A percentile compares a stretch with the other conserved stretches of the same genome.
These are phyloP conservation scores for Globisporangium splendens DNA, from an alignment of 352 stramenopile genomes.

Conservation along the genomic window DNA sequence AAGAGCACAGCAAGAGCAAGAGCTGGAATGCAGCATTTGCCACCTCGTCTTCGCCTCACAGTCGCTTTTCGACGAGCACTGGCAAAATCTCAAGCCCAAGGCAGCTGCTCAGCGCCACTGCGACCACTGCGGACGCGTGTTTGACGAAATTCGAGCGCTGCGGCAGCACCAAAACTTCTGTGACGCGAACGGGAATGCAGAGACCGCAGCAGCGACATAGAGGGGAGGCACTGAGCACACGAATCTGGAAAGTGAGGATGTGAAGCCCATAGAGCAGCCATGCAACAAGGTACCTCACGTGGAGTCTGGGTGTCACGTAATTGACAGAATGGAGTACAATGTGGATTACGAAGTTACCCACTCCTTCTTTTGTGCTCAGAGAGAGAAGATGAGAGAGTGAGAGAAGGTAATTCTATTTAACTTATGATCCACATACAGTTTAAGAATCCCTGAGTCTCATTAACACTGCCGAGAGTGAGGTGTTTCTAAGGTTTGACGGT, in stretches of 20 bases:
- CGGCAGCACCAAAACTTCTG: slow-evolving; percentile 82
- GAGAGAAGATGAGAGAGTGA: too few relatives aligned
- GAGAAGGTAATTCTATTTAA: too few relatives aligned
- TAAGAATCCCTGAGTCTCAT: too few relatives aligned
- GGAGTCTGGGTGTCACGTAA: too few relatives aligned
- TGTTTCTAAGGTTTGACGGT: too few relatives aligned
- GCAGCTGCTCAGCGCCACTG: slow-evolving; percentile 28
- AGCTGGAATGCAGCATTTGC: slow-evolving; percentile 35
- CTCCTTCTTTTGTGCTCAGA: too few relatives aligned
- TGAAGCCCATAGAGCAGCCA: too few relatives aligned
- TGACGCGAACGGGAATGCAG: slow-evolving; percentile 1
- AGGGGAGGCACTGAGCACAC: slow-evolving; percentile 6
- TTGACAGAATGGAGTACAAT: too few relatives aligned
- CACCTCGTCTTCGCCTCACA: slow-evolving; percentile 22
- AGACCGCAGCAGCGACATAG: slow-evolving; percentile 10
- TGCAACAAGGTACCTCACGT: too few relatives aligned
- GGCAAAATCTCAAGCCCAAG: slow-evolving; percentile 32
- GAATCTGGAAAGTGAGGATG: background rate
- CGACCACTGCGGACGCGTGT: slow-evolving; percentile 38
- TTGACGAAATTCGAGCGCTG: slow-evolving; percentile 67
- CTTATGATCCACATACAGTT: too few relatives aligned
- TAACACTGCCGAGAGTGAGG: too few relatives aligned
- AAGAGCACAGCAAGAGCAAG: background rate
- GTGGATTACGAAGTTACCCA: too few relatives aligned
- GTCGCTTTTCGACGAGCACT: slow-evolving; percentile 32